phyloP scores from a whole-genome alignment of 441 rosid genomes.

The Adansonia rubrostipa region DNA sequence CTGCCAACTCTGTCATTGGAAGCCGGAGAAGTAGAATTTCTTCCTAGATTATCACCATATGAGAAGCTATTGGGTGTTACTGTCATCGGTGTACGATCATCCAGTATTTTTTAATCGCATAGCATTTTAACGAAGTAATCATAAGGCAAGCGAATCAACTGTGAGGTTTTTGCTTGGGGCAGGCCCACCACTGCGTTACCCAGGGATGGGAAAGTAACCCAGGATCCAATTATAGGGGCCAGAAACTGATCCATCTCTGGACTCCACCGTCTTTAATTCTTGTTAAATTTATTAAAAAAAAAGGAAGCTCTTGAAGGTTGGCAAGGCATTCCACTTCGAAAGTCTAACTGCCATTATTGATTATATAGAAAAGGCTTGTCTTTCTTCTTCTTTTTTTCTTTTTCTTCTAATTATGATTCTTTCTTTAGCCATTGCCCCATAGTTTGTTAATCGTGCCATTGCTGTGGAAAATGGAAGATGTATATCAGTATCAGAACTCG shows the following conservation, averaged over 20 bases:
- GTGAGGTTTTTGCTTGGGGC: background rate
- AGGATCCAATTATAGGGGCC: background rate
- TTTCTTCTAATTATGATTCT: background rate
- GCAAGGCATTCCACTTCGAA: background rate
- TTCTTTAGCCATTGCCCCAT: background rate
- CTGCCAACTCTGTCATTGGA: background rate
- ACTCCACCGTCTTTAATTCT: background rate
- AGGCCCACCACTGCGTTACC: background rate
- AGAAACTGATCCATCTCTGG: background rate
- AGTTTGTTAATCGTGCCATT: background rate
- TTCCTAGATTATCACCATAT: conserved; percentile 36
- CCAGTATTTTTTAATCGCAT: too few species aligned
- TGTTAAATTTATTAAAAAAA: background rate
- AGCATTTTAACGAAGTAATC: too few species aligned
- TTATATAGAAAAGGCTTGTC: background rate
- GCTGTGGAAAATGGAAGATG: conserved; percentile 3
- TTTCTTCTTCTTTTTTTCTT: background rate
- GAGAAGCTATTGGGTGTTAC: conserved; percentile 35
- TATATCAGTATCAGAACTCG: background rate
- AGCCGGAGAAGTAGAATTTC: conserved; percentile 33
- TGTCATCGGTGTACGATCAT: conserved; percentile 46
- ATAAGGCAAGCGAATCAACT: background rate
- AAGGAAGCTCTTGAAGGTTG: background rate
- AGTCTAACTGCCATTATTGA: too few species aligned
- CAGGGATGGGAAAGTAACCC: background rate